Evolutionary conservation across 495 filamentous ascomycete genomes (phyloP).

Genomic region (Astrothelium subdiscretum): DNA sequence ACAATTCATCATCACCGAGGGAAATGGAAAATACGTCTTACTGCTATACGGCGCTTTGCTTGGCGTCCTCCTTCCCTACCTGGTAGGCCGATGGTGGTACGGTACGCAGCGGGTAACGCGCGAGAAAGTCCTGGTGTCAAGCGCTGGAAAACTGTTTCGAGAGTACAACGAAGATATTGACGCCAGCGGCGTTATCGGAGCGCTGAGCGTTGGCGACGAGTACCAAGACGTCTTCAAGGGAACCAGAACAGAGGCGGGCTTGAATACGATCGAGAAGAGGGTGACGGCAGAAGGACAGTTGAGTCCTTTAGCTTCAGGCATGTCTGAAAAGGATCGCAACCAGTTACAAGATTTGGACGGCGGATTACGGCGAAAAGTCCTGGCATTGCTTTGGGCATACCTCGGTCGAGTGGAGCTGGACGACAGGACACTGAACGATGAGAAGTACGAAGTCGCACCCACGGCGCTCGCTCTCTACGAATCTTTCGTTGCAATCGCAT

Average conservation of each 20-base stretch:
- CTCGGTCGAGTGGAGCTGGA: conserved; percentile 72
- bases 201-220: conserved; percentile 73
- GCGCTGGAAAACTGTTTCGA: conserved; percentile 83
- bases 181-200: conserved; percentile 65
- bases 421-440: conserved; percentile 58
- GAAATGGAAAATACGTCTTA: conserved; percentile 90
- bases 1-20: conserved; percentile 82
- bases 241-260: conserved; percentile 57
- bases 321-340: conserved; percentile 59
- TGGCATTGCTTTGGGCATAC: conserved; percentile 89
- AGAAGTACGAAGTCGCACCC: conserved; percentile 71
- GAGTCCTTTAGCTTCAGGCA: conserved; percentile 38
- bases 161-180: conserved; percentile 77
- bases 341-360: conserved; percentile 57
- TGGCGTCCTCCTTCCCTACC: conserved; percentile 80
- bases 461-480: conserved; percentile 73
- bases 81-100: conserved; percentile 98
- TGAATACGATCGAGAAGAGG: conserved; percentile 70
- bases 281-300: conserved; percentile 49
- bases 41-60: conserved; percentile 77
- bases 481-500: conserved; percentile 73
- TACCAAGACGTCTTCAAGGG: conserved; percentile 62
- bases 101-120: conserved; percentile 84
- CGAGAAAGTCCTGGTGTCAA: conserved; percentile 82
- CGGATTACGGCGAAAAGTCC: conserved; percentile 65